Conservation (phyloP, 2,329 filamentous ascomycete genomes). For the Colletotrichum paranaense region DNA sequence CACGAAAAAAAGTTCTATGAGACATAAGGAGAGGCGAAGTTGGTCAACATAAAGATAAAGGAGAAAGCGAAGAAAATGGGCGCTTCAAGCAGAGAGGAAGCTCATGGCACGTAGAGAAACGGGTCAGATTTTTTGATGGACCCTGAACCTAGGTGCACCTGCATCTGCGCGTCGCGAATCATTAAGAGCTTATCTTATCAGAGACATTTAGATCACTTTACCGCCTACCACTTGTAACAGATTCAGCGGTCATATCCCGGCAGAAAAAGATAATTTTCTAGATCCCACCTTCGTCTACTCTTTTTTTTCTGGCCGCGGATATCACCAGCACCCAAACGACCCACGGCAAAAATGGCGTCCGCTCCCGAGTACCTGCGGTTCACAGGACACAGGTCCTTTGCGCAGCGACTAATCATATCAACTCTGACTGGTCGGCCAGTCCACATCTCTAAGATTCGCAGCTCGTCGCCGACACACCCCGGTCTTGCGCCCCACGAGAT, state of each 20-base stretch:
- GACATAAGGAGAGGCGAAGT: conserved; percentile 33
- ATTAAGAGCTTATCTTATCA: conserved; percentile 35
- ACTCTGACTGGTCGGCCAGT: conserved; percentile 91
- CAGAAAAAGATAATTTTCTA: conserved; percentile 52
- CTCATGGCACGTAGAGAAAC: neutral
- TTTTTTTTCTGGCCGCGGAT: neutral
- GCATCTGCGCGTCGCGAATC: conserved; percentile 6
- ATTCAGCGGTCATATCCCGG: conserved; percentile 37
- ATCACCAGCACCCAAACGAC: conserved; percentile 17
- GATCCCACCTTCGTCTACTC: conserved; percentile 15
- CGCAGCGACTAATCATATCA: conserved; percentile 86
- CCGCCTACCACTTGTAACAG: conserved; percentile 44
- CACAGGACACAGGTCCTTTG: conserved; percentile 84
- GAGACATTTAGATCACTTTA: conserved; percentile 29
- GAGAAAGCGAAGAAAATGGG: neutral
- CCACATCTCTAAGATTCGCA: conserved; percentile 94
- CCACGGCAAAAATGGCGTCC: conserved; percentile 51
- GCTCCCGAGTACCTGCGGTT: conserved; percentile 75
- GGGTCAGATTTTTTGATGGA: conserved; percentile 35
- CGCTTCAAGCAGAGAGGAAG: conserved; percentile 9
- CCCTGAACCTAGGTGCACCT: conserved; percentile 12
- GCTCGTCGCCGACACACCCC: conserved; percentile 84
- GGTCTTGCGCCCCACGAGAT: conserved; percentile 94
- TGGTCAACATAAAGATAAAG: conserved; percentile 10
- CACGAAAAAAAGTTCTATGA: conserved; percentile 42